Evolutionary conservation across 371 early-diverging fungal species (phyloP), one percentile per base, ranked within the genome.

Genomic region (Rhizopus sp.): DNA sequence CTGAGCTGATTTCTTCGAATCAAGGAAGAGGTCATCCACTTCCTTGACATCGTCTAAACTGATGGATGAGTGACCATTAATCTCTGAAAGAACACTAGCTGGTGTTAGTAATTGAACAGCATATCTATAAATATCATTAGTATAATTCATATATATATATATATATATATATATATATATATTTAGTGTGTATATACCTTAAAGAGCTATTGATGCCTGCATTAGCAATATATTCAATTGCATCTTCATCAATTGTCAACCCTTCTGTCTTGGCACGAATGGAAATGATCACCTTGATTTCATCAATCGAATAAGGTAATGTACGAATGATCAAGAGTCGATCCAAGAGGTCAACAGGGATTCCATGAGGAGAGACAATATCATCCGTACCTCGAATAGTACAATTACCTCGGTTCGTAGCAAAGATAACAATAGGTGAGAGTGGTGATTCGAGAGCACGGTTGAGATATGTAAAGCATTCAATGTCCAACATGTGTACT

Each of bases 401-500:
- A 76, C 94, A 95, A 83, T 94, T 89, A 54, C 99, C 98, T 55
- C 98, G 89, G 78, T 97, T 98, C 39, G 97, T 97, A 7, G 98
- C 97, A 66, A 99, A 88, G 44, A 99, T 89, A 10, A 99, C 96
- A 62, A 99, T 93, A 15, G 99, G 99, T 31, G 96, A 89, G 35
- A 96, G 79, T 13, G 91, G 82, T 16, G 92, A 91, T 73, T 99
- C 99, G 46, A 97, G 83, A 9, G 97, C 95, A 40, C 97, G 92
- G 85, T 98, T 99, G 50, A 99, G 83, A 67, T 96, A 99, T 0
- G 98, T 95, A 68, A 99, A 99, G 77, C 98, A 97, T 77, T 99
- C 99, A 58, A 97, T 92, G 78, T 99, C 98, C 38, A 99, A 87
- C 93, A 99, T 94, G 67, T 99, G 99, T 7, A 96, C 97, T 79